Base-by-base conservation (phyloP, 2,329 filamentous ascomycete genomes). In the Alternaria sp. region DNA sequence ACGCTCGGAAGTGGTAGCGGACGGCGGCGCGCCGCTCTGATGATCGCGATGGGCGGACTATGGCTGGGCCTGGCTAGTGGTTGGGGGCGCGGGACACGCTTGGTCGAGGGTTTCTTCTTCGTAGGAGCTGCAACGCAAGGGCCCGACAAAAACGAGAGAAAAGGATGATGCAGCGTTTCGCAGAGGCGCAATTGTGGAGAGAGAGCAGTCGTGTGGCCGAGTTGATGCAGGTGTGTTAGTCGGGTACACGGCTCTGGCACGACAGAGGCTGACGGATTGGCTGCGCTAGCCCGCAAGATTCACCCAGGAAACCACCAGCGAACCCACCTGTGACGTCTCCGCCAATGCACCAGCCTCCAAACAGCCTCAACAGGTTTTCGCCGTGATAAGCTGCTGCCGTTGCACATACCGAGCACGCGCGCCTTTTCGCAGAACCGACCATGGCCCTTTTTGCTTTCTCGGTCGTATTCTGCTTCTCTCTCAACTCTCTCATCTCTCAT, bases 11-110 rank as follows among this genome's bases (percentile, higher is more conserved):
- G 20, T 39, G 58, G 16, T 51, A 38, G 51, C 46, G 22, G 44
- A 43, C 39, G 38, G 61, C 59, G 51, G 60, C 53, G 62, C 62
- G 63, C 64, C 62, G 61, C 62, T 62, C 55, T 60, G 64, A 32
- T 49, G 51, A 61, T 57, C 43, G 49, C 53, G 32, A 12, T 54
- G 44, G 54, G 62, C 62, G 47, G 48, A 59, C 42, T 51, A 20
- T 63, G 14, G 51, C 51, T 56, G 42, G 43, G 48, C 34, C 30
- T 49, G 51, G 30, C 41, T 42, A 43, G 53, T 39, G 42, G 43
- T 54, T 42, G 51, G 46, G 47, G 54, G 53, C 42, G 30, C 42
- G 28, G 28, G 46, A 24, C 51, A 46, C 46, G 46, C 34, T 52
- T 57, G 54, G 57, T 14, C 42, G 22, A 24, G 14, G 14, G n/a